These are phyloP conservation scores for Alternaria alternata DNA, from an alignment of 2,329 filamentous ascomycete genomes.

Conservation along the genomic window DNA sequence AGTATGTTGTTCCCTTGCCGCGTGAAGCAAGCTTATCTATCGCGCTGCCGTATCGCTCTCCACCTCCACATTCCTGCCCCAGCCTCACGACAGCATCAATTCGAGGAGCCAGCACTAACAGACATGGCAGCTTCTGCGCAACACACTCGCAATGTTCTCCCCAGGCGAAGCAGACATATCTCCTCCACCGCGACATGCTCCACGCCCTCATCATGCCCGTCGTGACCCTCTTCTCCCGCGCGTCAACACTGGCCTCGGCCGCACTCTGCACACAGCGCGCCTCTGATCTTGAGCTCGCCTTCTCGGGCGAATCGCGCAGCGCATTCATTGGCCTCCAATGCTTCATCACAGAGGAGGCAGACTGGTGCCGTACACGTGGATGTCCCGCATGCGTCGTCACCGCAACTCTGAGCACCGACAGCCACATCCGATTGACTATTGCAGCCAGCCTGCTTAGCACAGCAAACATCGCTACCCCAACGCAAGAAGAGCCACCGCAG, in stretches of 20 bases:
- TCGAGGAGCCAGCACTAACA: background rate
- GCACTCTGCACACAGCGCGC: conserved; percentile 58
- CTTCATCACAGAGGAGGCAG: conserved; percentile 64
- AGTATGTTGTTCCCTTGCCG: conserved; percentile 42
- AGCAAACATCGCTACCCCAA: conserved; percentile 14
- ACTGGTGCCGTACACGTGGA: conserved; percentile 65
- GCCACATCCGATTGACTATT: conserved; percentile 57
- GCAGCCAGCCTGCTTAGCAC: conserved; percentile 55
- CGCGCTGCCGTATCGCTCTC: conserved; percentile 1
- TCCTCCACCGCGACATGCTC: conserved; percentile 66
- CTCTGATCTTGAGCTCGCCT: conserved; percentile 65
- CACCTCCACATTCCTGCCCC: background rate
- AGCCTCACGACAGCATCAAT: background rate
- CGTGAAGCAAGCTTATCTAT: background rate
- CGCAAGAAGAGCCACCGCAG: conserved; percentile 15
- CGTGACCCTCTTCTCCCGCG: conserved; percentile 64
- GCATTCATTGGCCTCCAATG: conserved; percentile 68
- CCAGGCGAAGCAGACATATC: conserved; percentile 51
- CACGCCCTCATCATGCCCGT: conserved; percentile 67
- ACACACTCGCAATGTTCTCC: conserved; percentile 47
- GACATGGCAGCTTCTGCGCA: conserved; percentile 49
- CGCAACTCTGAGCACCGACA: conserved; percentile 57
- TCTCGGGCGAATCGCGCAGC: conserved; percentile 63
- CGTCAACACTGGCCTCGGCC: conserved; percentile 61
- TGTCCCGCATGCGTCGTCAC: conserved; percentile 62